Base-by-base conservation (phyloP, 2,329 filamentous ascomycete species). In the Lasiodiplodia gonubiensis region DNA sequence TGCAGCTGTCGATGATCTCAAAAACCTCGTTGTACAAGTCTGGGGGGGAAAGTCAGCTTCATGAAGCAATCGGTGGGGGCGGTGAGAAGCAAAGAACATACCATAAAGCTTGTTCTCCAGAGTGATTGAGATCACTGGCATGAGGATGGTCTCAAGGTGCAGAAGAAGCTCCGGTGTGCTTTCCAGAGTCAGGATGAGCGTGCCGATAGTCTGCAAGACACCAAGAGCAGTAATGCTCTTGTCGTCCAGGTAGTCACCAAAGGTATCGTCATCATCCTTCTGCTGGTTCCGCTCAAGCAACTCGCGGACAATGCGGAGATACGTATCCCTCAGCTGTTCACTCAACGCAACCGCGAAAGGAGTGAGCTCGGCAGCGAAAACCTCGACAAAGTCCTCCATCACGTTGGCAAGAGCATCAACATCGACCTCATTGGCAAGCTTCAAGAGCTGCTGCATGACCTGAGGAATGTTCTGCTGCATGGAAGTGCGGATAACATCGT, bases 321-420 rank as follows among this genome's bases (percentile, higher is more conserved):
- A 99, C 0, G 95, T 99, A 75, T 99, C 95, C 52, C 94, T 90
- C 57, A 99, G 85, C 80, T 99, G 95, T 81, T 98, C 94, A 75
- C 93, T 97, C 4, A 99, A 85, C 4, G 95, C 95, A 37, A 99
- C 94, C 12, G 95, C 95, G 74, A 99, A 99, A 3, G 95, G 95
- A 6, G 95, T 98, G 55, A 99, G 86, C 78, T 99, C 95, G 2
- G 93, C 87, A n/a, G 95, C 94, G 76, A 99, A 99, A 2, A 98
- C 94, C 79, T 99, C 95, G 54, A 99, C 95, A 76, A 99, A 99
- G 76, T 99, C 95, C 80, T 99, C 95, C 95, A 99, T 99, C 48
- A 99, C 95, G 75, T 98, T 98, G 25, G 95, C 94, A 49, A 99
- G 85, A 5, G 95, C 94, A 79, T 99, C 95, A 57, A 99, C 94